Evolutionary conservation across 805 yeast species (phyloP).

Genomic region (Schwanniomyces polymorphus): DNA sequence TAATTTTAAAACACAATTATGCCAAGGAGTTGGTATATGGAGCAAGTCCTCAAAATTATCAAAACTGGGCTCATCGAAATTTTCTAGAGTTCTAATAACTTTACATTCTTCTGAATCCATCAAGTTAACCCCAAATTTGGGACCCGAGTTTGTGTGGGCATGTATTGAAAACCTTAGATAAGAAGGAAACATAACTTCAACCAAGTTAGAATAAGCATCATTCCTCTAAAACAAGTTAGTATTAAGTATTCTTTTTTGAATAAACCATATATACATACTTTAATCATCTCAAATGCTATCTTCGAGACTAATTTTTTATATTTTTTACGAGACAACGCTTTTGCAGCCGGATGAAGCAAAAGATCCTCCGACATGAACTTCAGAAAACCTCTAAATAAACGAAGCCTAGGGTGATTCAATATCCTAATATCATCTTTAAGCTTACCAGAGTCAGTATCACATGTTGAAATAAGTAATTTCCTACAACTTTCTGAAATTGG

Average conservation of each 20-base stretch:
- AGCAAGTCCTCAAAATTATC: conserved; percentile 51
- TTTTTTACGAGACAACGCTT: conserved; percentile 42
- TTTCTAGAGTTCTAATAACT: conserved; percentile 47
- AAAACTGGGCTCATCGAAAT: conserved; percentile 36
- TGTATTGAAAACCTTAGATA: conserved; percentile 62
- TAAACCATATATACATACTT: conserved; percentile 13
- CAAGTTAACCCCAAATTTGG: conserved; percentile 57
- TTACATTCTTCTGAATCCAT: conserved; percentile 43
- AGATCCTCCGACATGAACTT: conserved; percentile 62
- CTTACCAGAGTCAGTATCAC: conserved; percentile 39
- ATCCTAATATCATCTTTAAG: conserved; percentile 34
- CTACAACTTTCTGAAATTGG: conserved; percentile 34
- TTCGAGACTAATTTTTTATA: conserved; percentile 51
- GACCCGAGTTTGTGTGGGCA: conserved; percentile 60
- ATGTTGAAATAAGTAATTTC: conserved; percentile 32
- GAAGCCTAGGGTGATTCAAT: conserved; percentile 49
- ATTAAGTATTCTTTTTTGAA: background rate
- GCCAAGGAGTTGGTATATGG: conserved; percentile 71
- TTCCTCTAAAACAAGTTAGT: conserved; percentile 33
- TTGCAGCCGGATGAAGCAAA: conserved; percentile 38
- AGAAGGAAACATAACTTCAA: conserved; percentile 58
- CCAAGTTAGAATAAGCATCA: conserved; percentile 64
- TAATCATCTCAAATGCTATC: conserved; percentile 65
- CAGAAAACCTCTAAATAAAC: conserved; percentile 56
- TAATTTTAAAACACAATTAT: conserved; percentile 50